Conservation (phyloP, 495 filamentous ascomycete species). For the Hypoxylon fuscum region DNA sequence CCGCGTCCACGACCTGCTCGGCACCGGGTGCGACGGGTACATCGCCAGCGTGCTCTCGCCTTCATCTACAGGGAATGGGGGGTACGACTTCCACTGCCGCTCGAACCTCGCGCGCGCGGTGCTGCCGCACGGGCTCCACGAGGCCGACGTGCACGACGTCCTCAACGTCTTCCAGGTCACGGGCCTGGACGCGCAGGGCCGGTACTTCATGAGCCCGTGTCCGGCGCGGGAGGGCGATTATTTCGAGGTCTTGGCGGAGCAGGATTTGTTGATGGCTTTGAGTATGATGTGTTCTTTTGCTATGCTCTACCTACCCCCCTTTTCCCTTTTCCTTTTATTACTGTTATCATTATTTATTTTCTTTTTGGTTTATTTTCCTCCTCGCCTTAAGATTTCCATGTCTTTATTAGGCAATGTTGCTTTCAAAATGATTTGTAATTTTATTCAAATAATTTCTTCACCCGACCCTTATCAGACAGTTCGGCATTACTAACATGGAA, state of each 20-base stretch:
- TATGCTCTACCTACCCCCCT: constrained; percentile 27
- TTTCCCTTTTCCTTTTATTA: constrained; percentile 56
- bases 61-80: constrained; percentile 19
- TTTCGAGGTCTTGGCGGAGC: constrained; percentile 82
- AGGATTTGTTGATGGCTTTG: constrained; percentile 76
- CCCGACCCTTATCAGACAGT: too few species aligned
- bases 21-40: constrained; percentile 81
- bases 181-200: constrained; percentile 72
- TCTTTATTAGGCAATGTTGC: too few species aligned
- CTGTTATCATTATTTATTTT: too few species aligned
- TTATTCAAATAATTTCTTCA: too few species aligned
- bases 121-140: constrained; percentile 70
- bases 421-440: too few species aligned
- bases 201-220: constrained; percentile 80
- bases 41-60: constrained; percentile 72
- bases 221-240: constrained; percentile 72
- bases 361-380: too few species aligned
- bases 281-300: constrained; percentile 46
- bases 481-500: constrained; percentile 40
- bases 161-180: constrained; percentile 86
- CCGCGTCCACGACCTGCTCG: constrained; percentile 77
- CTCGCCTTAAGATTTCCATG: too few species aligned
- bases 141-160: constrained; percentile 82
- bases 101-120: constrained; percentile 81
- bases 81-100: constrained; percentile 82